phyloP scores from a whole-genome alignment of 345 rosid species.

The Nasturtium officinale region DNA sequence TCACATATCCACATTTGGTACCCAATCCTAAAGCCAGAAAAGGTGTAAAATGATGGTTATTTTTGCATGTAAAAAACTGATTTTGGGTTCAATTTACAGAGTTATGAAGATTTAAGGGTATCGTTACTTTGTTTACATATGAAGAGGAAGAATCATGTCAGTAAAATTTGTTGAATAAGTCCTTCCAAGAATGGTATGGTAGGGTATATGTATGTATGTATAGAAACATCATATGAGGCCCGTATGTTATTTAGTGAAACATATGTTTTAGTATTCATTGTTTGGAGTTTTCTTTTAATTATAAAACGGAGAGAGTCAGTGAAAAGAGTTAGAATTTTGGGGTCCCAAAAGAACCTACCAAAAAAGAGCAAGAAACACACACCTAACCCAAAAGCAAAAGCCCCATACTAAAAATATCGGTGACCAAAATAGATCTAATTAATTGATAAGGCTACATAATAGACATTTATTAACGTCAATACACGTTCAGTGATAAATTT shows the following conservation, averaged over 20 bases:
- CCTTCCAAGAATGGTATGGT: neutral
- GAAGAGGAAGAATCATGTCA: constrained; percentile 12
- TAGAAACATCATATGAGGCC: neutral
- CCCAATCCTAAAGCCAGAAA: constrained; percentile 2
- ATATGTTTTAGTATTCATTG: neutral
- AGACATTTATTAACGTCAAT: constrained; percentile 7
- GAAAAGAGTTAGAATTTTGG: constrained; percentile 28
- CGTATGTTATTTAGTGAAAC: constrained; percentile 7
- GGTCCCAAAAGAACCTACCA: constrained; percentile 6
- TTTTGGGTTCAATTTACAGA: constrained; percentile 8
- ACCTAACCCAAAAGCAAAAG: constrained; percentile 23
- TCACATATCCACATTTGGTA: constrained; percentile 15
- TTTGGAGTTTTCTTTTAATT: neutral
- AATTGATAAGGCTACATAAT: too few species aligned
- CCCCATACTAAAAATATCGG: constrained; percentile 7
- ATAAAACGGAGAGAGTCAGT: constrained; percentile 27
- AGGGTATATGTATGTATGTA: neutral
- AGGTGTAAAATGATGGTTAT: constrained; percentile 10
- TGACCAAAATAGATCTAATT: neutral
- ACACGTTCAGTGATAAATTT: constrained; percentile 15
- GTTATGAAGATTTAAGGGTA: constrained; percentile 8
- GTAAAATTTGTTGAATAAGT: neutral
- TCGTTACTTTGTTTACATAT: constrained; percentile 2
- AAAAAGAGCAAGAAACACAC: constrained; percentile 6
- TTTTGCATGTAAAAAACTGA: neutral